A percentile compares a stretch with the other conserved stretches of the same genome.
Evolutionary conservation across 2,329 filamentous ascomycete species (phyloP).

Genomic region (Pseudogymnoascus sp.): DNA sequence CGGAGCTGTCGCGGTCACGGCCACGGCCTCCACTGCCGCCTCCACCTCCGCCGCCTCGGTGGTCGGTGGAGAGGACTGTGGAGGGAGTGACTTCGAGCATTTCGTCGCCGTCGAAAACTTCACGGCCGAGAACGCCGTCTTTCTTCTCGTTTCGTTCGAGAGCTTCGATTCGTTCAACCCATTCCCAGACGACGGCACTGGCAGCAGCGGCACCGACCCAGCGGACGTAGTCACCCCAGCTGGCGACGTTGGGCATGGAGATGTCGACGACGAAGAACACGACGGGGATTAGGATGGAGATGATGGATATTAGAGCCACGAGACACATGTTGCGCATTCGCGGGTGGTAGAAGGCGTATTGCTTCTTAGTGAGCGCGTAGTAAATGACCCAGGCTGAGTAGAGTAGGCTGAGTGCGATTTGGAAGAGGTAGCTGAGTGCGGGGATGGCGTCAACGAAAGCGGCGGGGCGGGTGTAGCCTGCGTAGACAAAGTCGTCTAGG

Average conservation of each 20-base stretch:
- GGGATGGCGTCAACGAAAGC: slow-evolving; percentile 86
- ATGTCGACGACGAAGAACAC: slow-evolving; percentile 71
- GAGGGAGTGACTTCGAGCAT: slow-evolving; percentile 58
- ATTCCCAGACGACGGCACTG: slow-evolving; percentile 75
- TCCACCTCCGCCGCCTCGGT: slow-evolving; percentile 30
- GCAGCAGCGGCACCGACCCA: slow-evolving; percentile 70
- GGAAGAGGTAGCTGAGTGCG: slow-evolving; percentile 65
- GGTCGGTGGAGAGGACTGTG: slow-evolving; percentile 44
- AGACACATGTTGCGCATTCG: slow-evolving; percentile 65
- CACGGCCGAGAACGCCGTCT: slow-evolving; percentile 61
- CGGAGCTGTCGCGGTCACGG: slow-evolving; percentile 13
- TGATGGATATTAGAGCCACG: slow-evolving; percentile 55
- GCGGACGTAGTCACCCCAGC: slow-evolving; percentile 69
- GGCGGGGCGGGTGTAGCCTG: slow-evolving; percentile 53
- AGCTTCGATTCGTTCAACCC: slow-evolving; percentile 69
- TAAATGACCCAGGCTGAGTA: slow-evolving; percentile 71
- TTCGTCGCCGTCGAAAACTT: slow-evolving; percentile 67
- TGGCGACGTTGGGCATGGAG: slow-evolving; percentile 58
- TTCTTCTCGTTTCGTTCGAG: slow-evolving; percentile 65
- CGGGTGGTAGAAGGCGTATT: slow-evolving; percentile 62
- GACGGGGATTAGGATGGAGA: slow-evolving; percentile 60
- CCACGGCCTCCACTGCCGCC: slow-evolving; percentile 26
- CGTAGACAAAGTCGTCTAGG: slow-evolving; percentile 72
- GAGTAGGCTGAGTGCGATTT: slow-evolving; percentile 59
- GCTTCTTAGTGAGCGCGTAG: slow-evolving; percentile 61